Evolutionary conservation across 441 rosid genomes (phyloP), one percentile per base, ranked within the genome.

Genomic region (Euphorbia corollata): DNA sequence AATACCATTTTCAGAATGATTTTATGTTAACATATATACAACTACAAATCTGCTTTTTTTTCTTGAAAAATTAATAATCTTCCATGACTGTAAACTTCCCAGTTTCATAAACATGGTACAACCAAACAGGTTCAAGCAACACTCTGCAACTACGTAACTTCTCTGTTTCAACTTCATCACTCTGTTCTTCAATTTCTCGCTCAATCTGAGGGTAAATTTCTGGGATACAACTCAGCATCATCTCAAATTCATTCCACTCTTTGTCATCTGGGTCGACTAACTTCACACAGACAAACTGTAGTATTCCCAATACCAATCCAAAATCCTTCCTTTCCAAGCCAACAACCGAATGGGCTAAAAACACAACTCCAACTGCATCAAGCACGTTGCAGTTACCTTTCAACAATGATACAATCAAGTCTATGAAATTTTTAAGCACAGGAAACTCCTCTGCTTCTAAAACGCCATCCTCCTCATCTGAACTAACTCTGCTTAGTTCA

Each of bases 71-170:
- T 9, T 57, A 71, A 62, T 77, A 76, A 74, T 81, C 87, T 71
- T 88, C 88, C 83, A 75, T 77, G 74, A 70, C 80, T 2, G 85
- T 75, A 66, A 88, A 84, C 79, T 87, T 89, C 59, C 83, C 87
- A 2, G 91, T 87, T 84, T 90, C 96, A 78, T 84, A 85, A 64
- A 85, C 79, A 81, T 91, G 97, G 72, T 89, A 85, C 77, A 82
- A 71, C 99, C 98, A 94, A 69, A 91, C 79, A 70, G 96, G 96
- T 70, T 87, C 85, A 47, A 94, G 96, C 85, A 91, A 74, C 8
- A 68, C 80, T 74, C 80, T 86, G 41, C 89, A 83, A 6, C 70
- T 57, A 13, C 62, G 68, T n/a, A 95, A 66, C 68, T 65, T 77
- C 70, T 75, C 80, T 41, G 63, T 74, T 57, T 68, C 76, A 57